These are phyloP conservation scores for Alternaria sp. DNA, from an alignment of 2,329 filamentous ascomycete species.

Conservation along the genomic window DNA sequence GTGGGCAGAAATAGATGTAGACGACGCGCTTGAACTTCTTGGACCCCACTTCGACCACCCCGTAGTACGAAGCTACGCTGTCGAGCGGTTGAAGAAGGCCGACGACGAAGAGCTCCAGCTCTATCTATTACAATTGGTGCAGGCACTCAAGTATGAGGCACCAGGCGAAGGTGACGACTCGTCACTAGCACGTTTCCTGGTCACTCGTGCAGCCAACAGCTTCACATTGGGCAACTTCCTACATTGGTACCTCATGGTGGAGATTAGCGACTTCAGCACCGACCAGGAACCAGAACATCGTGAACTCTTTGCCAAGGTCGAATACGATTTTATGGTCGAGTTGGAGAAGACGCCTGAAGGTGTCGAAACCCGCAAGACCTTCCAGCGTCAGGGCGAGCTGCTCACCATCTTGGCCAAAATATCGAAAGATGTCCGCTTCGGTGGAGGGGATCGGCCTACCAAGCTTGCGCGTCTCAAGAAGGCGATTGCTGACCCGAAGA, in stretches of 20 bases:
- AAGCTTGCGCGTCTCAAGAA: constrained; percentile 87
- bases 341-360: constrained; percentile 75
- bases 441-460: constrained; percentile 75
- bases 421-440: constrained; percentile 83
- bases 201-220: constrained; percentile 84
- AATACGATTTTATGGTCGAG: constrained; percentile 94
- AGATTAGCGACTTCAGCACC: constrained; percentile 82
- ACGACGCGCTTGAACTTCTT: constrained; percentile 92
- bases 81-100: constrained; percentile 87
- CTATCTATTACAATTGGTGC: constrained; percentile 92
- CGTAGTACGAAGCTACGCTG: constrained; percentile 88
- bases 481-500: constrained; percentile 84
- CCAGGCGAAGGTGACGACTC: constrained; percentile 73
- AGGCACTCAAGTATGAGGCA: constrained; percentile 79
- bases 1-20: constrained; percentile 96
- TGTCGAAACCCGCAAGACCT: constrained; percentile 72
- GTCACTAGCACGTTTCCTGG: constrained; percentile 86
- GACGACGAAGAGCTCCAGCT: constrained; percentile 90
- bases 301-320: constrained; percentile 88
- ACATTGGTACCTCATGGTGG: constrained; percentile 98
- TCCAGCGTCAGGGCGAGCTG: constrained; percentile 88
- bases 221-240: constrained; percentile 93
- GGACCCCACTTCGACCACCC: constrained; percentile 91
- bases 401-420: constrained; percentile 87
- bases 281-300: constrained; percentile 77